Conservation (phyloP, 2,329 filamentous ascomycete genomes). For the Fusarium anthophilum region DNA sequence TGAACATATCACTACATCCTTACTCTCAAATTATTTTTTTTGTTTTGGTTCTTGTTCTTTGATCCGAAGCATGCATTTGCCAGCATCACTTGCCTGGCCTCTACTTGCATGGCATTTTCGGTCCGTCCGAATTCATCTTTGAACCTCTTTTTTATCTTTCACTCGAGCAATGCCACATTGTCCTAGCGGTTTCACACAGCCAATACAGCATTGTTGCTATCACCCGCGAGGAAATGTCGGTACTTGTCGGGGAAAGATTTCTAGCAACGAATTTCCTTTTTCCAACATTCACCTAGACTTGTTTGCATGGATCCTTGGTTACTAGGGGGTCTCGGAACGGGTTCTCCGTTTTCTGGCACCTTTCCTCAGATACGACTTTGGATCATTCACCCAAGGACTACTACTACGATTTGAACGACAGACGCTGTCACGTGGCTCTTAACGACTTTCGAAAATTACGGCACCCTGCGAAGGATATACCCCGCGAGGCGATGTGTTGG, state of each 20-base stretch:
- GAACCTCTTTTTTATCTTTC: slow-evolving; percentile 36
- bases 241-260: slow-evolving; percentile 30
- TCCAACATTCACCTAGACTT: slow-evolving; percentile 45
- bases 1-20: slow-evolving; percentile 41
- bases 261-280: slow-evolving; percentile 43
- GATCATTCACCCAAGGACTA: slow-evolving; percentile 47
- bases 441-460: slow-evolving; percentile 48
- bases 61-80: slow-evolving; percentile 45
- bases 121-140: slow-evolving; percentile 43
- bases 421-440: slow-evolving; percentile 51
- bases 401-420: slow-evolving; percentile 48
- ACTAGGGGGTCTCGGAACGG: slow-evolving; percentile 41
- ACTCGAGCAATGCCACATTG: slow-evolving; percentile 20
- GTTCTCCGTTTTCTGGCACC: slow-evolving; percentile 38
- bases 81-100: slow-evolving; percentile 39
- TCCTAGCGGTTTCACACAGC: not conserved
- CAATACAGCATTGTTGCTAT: not conserved
- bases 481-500: slow-evolving; percentile 51
- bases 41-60: slow-evolving; percentile 46
- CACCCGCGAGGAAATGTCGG: slow-evolving; percentile 1
- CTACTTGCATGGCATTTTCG: slow-evolving; percentile 45
- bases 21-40: slow-evolving; percentile 41
- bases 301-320: slow-evolving; percentile 44
- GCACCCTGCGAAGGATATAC: slow-evolving; percentile 55
- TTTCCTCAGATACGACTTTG: slow-evolving; percentile 47